Percentiles rank a stretch among this genome's conserved stretches.
Conservation (phyloP, 1,139 yeast genomes). For the Zygosaccharomyces sapae region DNA sequence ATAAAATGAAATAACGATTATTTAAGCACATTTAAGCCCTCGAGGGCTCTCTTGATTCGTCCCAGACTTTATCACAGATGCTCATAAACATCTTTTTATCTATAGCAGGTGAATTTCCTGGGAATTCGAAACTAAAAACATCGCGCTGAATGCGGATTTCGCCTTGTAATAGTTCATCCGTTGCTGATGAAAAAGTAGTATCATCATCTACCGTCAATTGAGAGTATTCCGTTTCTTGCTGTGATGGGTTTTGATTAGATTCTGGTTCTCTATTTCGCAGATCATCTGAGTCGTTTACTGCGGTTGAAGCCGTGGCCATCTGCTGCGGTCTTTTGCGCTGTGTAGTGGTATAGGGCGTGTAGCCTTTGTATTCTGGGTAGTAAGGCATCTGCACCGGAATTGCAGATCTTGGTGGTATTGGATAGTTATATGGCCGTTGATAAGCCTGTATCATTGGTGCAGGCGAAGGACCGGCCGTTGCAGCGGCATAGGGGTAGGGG, state of each 20-base stretch:
- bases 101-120: conserved; percentile 18
- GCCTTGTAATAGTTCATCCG: conserved; percentile 19
- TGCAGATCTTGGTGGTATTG: conserved; percentile 15
- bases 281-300: conserved; percentile 5
- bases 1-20: neutral
- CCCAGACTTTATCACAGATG: conserved; percentile 37
- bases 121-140: conserved; percentile 31
- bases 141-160: conserved; percentile 27
- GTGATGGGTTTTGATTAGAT: neutral
- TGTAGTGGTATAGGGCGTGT: conserved; percentile 7
- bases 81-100: conserved; percentile 36
- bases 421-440: conserved; percentile 10
- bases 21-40: neutral
- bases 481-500: conserved; percentile 12
- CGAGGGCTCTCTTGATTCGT: conserved; percentile 24
- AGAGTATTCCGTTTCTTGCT: conserved; percentile 12
- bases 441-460: conserved; percentile 5
- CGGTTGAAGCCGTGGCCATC: conserved; percentile 3
- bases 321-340: conserved; percentile 8
- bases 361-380: conserved; percentile 10
- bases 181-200: conserved; percentile 5
- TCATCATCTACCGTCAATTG: conserved; percentile 12
- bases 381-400: conserved; percentile 15
- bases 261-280: conserved; percentile 7
- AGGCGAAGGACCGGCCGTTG: conserved; percentile 10